Base-by-base conservation (phyloP, 768 basidiomycete species). In the Amanita brunnescens region DNA sequence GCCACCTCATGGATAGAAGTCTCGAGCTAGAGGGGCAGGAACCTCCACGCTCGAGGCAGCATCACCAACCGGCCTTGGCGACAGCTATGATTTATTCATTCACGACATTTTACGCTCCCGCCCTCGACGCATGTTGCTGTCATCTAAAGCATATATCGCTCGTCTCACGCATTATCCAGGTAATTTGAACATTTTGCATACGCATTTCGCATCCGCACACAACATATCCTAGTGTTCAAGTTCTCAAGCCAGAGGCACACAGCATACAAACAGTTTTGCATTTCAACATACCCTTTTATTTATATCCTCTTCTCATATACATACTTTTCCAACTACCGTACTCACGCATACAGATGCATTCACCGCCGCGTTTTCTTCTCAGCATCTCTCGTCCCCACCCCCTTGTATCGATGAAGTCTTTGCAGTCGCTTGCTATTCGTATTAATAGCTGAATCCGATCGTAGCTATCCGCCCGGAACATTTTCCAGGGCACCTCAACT, bases 61-160 rank as follows among this genome's bases (percentile, higher is more conserved):
- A 12, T 23, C 42, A 30, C 26, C 41, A 43, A 43, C 6, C 40
- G 24, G 13, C 8, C 5, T 26, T 42, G 7, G 21, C 20, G 21
- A 6, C 21, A 14, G 6, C 24, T 18, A 38, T 18, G 6, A 38
- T 16, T 16, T 10, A 16, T 23, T 24, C 41, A 32, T 44, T 44
- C 26, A 44, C 42, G 42, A 44, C 42, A 35, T 20, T 46, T 47
- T 32, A 33, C 20, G 34, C 33, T 18, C 33, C 33, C 16, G 29
- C 45, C 33, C 44, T 26, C 45, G 34, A 35, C 18, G 21, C 30
- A 23, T 21, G 16, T 30, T 35, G 32, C 32, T 34, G 18, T 35
- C 33, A 34, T 47, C 45, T 47, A 47, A 44, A 44, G 42, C 42
- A 43, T 43, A 29, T 44, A 29, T 26, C 20, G 9, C 32, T 16